Percentiles rank a stretch among this genome's conserved stretches.
phyloP scores from a whole-genome alignment of 1,139 yeast species.

The Candida pseudocylindracea region DNA sequence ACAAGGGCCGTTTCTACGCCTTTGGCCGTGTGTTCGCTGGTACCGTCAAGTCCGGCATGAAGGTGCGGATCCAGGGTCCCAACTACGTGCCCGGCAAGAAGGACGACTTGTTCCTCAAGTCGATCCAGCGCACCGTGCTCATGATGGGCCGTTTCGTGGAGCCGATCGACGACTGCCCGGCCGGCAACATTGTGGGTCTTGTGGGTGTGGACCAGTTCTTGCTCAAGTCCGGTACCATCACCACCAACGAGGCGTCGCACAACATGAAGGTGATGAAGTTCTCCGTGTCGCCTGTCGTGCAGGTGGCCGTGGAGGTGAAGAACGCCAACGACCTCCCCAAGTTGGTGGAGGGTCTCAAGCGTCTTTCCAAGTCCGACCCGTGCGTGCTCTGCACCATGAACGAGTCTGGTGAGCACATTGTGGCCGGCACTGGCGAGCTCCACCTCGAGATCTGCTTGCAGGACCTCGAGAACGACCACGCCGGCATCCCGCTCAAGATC shows the following conservation, averaged over 20 bases:
- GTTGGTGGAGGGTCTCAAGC: constrained; percentile 99
- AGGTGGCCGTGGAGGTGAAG: constrained; percentile 99
- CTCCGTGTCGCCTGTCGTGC: constrained; percentile 99
- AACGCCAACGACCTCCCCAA: constrained; percentile 98
- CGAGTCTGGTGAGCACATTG: constrained; percentile 98
- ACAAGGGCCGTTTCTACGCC: constrained; percentile 99
- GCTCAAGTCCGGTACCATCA: constrained; percentile 97
- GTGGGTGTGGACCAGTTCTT: constrained; percentile 99
- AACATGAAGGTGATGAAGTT: constrained; percentile 99
- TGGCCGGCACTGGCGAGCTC: constrained; percentile 99
- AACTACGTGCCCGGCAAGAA: constrained; percentile 97
- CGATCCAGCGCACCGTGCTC: constrained; percentile 97
- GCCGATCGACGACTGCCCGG: constrained; percentile 98
- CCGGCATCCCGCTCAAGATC: constrained; percentile 96
- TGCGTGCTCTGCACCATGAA: constrained; percentile 79
- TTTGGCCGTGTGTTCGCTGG: constrained; percentile 99
- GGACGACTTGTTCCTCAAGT: constrained; percentile 92
- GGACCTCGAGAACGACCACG: constrained; percentile 97
- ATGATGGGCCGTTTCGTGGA: constrained; percentile 99
- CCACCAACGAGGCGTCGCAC: constrained; percentile 94
- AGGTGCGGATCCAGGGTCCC: constrained; percentile 99
- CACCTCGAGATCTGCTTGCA: constrained; percentile 95
- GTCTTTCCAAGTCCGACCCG: constrained; percentile 98
- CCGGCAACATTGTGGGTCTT: constrained; percentile 99
- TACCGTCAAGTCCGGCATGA: constrained; percentile 97